Evolutionary conservation across 495 filamentous ascomycete genomes (phyloP).

Genomic region (Schizothecium vesticola): DNA sequence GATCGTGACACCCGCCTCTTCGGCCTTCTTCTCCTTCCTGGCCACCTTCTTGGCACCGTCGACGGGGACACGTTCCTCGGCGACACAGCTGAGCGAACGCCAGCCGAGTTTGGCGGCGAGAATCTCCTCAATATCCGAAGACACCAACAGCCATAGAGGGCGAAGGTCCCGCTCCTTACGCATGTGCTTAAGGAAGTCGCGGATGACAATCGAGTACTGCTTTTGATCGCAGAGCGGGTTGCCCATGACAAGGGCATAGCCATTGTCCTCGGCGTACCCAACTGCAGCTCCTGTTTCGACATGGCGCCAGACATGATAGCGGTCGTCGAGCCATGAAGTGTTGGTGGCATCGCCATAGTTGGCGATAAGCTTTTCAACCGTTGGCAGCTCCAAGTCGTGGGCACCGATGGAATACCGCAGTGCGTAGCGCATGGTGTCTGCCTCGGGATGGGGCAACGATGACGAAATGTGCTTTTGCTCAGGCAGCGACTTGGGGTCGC

Average conservation of each 20-base stretch:
- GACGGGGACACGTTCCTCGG: conserved; percentile 73
- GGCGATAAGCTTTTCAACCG: conserved; percentile 73
- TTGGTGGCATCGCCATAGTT: conserved; percentile 89
- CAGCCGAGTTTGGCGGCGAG: conserved; percentile 72
- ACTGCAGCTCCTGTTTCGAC: conserved; percentile 69
- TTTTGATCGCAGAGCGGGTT: conserved; percentile 70
- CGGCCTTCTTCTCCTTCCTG: conserved; percentile 60
- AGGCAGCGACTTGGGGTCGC: conserved; percentile 77
- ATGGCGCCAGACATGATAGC: conserved; percentile 79
- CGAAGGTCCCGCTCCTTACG: conserved; percentile 65
- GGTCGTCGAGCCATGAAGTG: conserved; percentile 79
- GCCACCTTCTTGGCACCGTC: conserved; percentile 61
- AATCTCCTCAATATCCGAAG: conserved; percentile 61
- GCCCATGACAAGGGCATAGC: conserved; percentile 72
- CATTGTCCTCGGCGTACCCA: conserved; percentile 66
- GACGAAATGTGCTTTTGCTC: conserved; percentile 40
- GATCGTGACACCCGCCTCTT: conserved; percentile 72
- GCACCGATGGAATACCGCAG: conserved; percentile 33
- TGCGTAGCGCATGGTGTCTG: conserved; percentile 62
- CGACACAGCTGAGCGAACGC: conserved; percentile 77
- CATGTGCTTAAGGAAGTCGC: conserved; percentile 65
- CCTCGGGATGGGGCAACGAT: conserved; percentile 68
- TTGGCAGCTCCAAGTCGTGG: conserved; percentile 51
- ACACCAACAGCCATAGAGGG: conserved; percentile 76
- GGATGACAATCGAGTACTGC: conserved; percentile 66